These are phyloP conservation scores for Trichoderma oligosporum DNA, from an alignment of 2,329 filamentous ascomycete genomes.

Conservation along the genomic window DNA sequence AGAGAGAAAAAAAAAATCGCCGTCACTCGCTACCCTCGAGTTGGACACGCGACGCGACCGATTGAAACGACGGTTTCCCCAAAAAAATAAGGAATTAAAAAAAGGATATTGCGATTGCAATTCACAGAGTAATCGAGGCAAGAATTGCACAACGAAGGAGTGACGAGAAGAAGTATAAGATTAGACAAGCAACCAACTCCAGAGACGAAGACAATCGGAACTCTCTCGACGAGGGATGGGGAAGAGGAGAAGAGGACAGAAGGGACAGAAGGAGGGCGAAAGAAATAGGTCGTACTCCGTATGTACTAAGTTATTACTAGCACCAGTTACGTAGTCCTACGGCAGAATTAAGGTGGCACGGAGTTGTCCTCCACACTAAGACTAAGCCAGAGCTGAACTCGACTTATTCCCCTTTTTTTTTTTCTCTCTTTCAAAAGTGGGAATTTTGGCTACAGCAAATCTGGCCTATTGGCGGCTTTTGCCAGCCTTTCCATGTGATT, in stretches of 20 bases:
- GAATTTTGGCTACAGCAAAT: constrained; percentile 22
- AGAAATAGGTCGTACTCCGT: constrained; percentile 18
- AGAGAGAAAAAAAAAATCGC: not conserved
- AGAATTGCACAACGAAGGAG: constrained; percentile 30
- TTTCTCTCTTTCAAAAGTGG: constrained; percentile 24
- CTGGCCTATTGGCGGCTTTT: constrained; percentile 5
- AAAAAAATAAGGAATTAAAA: constrained; percentile 17
- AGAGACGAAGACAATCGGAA: constrained; percentile 22
- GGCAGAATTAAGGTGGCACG: not conserved
- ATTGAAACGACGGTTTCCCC: not conserved
- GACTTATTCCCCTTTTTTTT: not conserved
- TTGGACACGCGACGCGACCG: constrained; percentile 17
- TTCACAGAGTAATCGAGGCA: constrained; percentile 2
- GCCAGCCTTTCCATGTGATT: constrained; percentile 37
- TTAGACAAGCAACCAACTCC: constrained; percentile 4
- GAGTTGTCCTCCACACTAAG: not conserved
- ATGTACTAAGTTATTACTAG: not conserved
- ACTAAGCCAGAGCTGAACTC: not conserved
- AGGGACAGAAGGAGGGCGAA: constrained; percentile 22
- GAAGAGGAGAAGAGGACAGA: constrained; percentile 27
- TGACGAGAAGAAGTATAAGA: constrained; percentile 34
- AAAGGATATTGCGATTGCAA: constrained; percentile 9
- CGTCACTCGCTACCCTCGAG: not conserved
- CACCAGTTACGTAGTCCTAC: not conserved
- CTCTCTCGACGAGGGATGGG: constrained; percentile 25